phyloP scores from a whole-genome alignment of 495 filamentous ascomycete species.

The Podospora conica region DNA sequence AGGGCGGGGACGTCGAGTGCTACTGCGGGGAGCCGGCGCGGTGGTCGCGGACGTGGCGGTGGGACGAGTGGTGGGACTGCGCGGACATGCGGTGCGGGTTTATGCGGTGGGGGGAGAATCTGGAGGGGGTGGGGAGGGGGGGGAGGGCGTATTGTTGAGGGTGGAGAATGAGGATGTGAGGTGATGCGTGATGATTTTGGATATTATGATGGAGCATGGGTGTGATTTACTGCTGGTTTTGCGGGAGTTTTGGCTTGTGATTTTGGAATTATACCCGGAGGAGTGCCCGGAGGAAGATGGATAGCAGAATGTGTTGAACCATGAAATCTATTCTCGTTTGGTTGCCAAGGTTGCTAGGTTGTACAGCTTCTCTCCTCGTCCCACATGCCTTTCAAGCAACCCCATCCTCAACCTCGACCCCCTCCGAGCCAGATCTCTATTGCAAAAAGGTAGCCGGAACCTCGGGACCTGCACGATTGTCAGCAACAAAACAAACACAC shows the following conservation, averaged over 20 bases:
- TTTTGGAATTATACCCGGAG: neutral
- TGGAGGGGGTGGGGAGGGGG: neutral
- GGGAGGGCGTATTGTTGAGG: neutral
- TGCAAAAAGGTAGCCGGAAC: slow-evolving; percentile 9
- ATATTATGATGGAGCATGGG: neutral
- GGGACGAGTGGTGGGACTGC: neutral
- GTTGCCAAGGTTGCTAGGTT: too few relatives aligned
- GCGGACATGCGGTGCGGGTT: neutral
- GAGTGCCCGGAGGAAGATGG: neutral
- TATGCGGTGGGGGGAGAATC: neutral
- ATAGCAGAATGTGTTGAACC: neutral
- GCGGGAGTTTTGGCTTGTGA: neutral
- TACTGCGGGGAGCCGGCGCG: neutral
- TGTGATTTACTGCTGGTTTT: neutral
- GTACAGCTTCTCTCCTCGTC: too few relatives aligned
- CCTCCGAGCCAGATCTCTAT: neutral
- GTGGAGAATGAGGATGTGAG: neutral
- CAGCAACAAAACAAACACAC: neutral
- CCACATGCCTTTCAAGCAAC: neutral
- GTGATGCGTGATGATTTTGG: neutral
- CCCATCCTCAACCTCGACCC: neutral
- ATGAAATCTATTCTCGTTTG: neutral
- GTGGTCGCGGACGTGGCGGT: neutral
- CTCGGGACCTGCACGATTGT: neutral
- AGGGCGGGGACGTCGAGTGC: neutral